Conservation (phyloP, 1,139 yeast genomes). For the Komagataea norvegica region DNA sequence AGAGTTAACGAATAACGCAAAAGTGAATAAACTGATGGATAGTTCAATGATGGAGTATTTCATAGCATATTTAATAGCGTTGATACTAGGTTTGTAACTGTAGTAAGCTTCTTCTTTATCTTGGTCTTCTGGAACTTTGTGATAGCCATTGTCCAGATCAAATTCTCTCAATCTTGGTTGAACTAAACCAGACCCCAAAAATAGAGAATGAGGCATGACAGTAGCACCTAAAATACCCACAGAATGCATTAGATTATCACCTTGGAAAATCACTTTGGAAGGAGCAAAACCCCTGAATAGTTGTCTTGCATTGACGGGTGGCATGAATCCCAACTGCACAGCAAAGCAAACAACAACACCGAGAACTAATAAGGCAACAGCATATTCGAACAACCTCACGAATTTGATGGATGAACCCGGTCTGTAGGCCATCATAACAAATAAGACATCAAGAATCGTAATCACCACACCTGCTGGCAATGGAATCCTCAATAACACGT, state of each 20-base stretch:
- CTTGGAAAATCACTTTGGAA: conserved; percentile 54
- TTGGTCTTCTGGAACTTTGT: conserved; percentile 26
- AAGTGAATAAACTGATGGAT: conserved; percentile 59
- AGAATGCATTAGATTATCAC: conserved; percentile 65
- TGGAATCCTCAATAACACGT: conserved; percentile 63
- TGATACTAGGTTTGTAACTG: conserved; percentile 57
- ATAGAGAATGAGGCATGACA: conserved; percentile 77
- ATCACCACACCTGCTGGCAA: conserved; percentile 74
- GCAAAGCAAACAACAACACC: conserved; percentile 72
- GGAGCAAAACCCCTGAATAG: conserved; percentile 72
- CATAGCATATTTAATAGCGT: conserved; percentile 61
- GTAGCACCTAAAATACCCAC: conserved; percentile 80
- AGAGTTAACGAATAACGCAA: conserved; percentile 75
- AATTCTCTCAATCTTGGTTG: conserved; percentile 66
- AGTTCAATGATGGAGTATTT: conserved; percentile 65
- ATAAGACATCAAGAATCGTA: conserved; percentile 66
- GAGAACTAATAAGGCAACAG: conserved; percentile 61
- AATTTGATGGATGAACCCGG: conserved; percentile 66
- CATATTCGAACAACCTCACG: conserved; percentile 59
- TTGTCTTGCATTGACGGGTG: conserved; percentile 40
- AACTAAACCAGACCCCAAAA: conserved; percentile 70
- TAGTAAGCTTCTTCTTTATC: conserved; percentile 24
- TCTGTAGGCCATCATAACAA: conserved; percentile 69
- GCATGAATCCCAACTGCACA: conserved; percentile 56
- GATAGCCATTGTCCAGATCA: conserved; percentile 45